Base-by-base conservation (phyloP, 1,139 yeast species). In the Taiozyma sp. region DNA sequence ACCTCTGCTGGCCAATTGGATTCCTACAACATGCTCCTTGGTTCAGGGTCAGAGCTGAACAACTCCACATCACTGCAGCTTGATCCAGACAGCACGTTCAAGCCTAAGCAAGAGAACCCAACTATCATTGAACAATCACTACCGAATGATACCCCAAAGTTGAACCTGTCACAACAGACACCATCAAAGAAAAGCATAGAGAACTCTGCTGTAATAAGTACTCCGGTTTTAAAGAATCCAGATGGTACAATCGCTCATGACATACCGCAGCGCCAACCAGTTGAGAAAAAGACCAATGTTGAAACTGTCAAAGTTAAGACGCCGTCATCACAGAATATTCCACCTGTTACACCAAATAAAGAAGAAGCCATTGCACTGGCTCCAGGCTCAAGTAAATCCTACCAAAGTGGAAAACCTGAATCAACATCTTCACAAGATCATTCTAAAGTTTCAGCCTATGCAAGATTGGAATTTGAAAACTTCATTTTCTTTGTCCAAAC, bases 401-500 rank as follows among this genome's bases (percentile, higher is more conserved):
- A 26, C 22, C 41, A 10, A 14, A 21, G 14, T 37, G 41, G 24
- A 2, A 37, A 21, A 10, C 10, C 19, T 7, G 43, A 21, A n/a
- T 22, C 43, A 7, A 4, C 28, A 26, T 26, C n/a, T 26, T 19
- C 32, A 32, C n/a, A 45, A 22, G 73, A 69, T 49, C 62, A 64
- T 44, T 69, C 88, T 7, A 77, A 81, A 53, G 88, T 93, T 13
- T 86, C 91, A 10, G 99, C 99, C 1, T 93, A 93, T 66, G 99
- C 99, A 2, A 77, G 97, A 58, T 71, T 93, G 43, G 98, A 93
- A 66, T 93, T 93, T 68, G 96, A 88, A 54, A 83, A 89, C 57
- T 91, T 85, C 66, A 89, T 96, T 4, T 93, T 95, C 67, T 93
- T 90, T 62, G 97, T 93, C 4, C 99, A 93, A 68, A 93, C 99